Evolutionary conservation across 202 grass and related monocot genomes (phyloP).

Genomic region (Hordeum pubiflorum): DNA sequence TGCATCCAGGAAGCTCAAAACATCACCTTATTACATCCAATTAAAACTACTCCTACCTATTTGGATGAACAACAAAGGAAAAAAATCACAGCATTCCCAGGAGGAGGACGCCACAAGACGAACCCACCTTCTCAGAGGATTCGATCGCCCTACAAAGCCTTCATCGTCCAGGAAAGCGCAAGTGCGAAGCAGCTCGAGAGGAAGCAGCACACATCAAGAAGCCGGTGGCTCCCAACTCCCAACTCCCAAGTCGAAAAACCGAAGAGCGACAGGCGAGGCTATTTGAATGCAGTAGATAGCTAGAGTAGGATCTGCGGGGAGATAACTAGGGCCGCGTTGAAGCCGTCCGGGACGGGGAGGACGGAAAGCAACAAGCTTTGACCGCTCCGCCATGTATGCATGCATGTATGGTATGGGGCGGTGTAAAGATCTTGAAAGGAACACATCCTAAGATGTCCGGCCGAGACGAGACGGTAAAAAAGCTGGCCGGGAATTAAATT

Average conservation of each 20-base stretch:
- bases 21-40: conserved; percentile 18
- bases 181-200: conserved; percentile 1
- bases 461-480: conserved; percentile 8
- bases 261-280: conserved; percentile 9
- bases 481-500: conserved; percentile 27
- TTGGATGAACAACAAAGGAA: background rate
- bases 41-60: background rate
- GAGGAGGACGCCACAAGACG: background rate
- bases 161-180: conserved; percentile 13
- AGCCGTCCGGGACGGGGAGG: conserved; percentile 34
- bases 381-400: conserved; percentile 23
- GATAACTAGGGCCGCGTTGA: conserved; percentile 42
- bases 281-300: conserved; percentile 39
- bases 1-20: conserved; percentile 9
- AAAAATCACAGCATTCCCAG: background rate
- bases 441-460: conserved; percentile 10
- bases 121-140: background rate
- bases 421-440: conserved; percentile 61
- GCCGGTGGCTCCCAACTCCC: background rate
- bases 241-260: background rate
- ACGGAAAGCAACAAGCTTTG: conserved; percentile 59
- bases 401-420: background rate
- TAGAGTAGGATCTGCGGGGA: conserved; percentile 42
- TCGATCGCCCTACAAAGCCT: conserved; percentile 16
- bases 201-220: conserved; percentile 10